Evolutionary conservation across 2,329 filamentous ascomycete genomes (phyloP).

Genomic region (Pestalotiopsis sp.): DNA sequence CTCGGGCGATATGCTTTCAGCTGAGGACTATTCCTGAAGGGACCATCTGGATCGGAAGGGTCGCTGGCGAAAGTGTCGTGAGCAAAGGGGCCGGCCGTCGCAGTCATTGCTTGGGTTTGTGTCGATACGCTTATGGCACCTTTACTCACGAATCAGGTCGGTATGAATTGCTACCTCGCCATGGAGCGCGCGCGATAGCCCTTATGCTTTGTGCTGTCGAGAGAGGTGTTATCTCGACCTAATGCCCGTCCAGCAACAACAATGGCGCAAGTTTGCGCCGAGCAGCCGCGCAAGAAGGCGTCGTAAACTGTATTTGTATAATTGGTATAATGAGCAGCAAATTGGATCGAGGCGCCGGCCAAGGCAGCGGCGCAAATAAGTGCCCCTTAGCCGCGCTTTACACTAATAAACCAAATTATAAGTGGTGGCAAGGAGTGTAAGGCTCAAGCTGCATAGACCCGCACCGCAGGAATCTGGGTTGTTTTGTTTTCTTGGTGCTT

Average conservation of each 20-base stretch:
- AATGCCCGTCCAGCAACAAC: background rate
- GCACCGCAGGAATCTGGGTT: background rate
- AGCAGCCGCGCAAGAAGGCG: background rate
- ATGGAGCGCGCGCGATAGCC: slow-evolving; percentile 6
- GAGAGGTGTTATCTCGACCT: background rate
- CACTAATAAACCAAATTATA: background rate
- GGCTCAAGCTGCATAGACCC: background rate
- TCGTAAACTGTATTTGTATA: background rate
- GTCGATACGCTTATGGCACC: slow-evolving; percentile 26
- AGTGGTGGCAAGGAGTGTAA: background rate
- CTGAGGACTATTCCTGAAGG: slow-evolving; percentile 41
- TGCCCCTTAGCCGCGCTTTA: background rate
- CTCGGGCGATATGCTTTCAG: slow-evolving; percentile 43
- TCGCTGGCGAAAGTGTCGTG: slow-evolving; percentile 35
- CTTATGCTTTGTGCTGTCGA: background rate
- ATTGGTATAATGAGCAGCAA: slow-evolving; percentile 1
- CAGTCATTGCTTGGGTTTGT: slow-evolving; percentile 31
- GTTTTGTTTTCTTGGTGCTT: background rate
- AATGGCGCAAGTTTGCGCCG: background rate
- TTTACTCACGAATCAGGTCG: slow-evolving; percentile 33
- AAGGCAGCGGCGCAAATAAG: slow-evolving; percentile 1
- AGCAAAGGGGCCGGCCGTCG: slow-evolving; percentile 30
- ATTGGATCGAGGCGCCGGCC: background rate
- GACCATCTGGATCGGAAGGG: slow-evolving; percentile 51
- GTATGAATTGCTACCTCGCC: slow-evolving; percentile 15